phyloP scores from a whole-genome alignment of 371 early-diverging fungal genomes.

The Actinomortierella wolfii region DNA sequence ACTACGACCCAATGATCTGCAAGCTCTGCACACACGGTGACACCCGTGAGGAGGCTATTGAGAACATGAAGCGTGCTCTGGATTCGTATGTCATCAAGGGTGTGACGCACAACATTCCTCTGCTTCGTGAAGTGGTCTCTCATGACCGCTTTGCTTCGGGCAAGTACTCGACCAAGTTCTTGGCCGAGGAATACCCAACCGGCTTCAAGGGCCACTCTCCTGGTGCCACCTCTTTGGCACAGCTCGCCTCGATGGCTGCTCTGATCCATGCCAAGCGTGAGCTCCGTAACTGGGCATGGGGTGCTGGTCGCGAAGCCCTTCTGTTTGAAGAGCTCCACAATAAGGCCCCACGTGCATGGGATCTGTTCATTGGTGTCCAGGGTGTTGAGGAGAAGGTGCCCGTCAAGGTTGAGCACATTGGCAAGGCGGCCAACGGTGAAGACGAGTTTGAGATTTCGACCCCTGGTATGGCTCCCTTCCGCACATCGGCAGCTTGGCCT shows the following conservation, averaged over 20 bases:
- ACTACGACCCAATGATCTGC: constrained; percentile 87
- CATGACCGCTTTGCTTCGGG: constrained; percentile 82
- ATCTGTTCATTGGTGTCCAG: constrained; percentile 61
- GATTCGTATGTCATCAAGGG: constrained; percentile 92
- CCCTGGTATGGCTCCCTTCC: constrained; percentile 47
- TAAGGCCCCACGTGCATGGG: constrained; percentile 49
- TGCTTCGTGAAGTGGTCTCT: constrained; percentile 85
- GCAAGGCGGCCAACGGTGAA: constrained; percentile 32
- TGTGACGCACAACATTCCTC: constrained; percentile 95
- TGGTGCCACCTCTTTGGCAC: constrained; percentile 46
- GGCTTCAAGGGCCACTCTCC: constrained; percentile 84
- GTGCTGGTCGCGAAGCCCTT: constrained; percentile 42
- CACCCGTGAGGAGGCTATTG: constrained; percentile 78
- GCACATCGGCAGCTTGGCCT: constrained; percentile 69
- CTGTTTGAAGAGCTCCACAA: constrained; percentile 38
- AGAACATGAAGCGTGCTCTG: constrained; percentile 80
- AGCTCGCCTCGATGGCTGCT: constrained; percentile 71
- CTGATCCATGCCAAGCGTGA: constrained; percentile 76
- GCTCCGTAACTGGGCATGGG: constrained; percentile 63
- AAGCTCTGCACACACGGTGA: constrained; percentile 89
- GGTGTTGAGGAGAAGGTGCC: constrained; percentile 55
- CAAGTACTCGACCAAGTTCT: constrained; percentile 86
- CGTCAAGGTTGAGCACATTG: constrained; percentile 43
- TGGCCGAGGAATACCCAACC: constrained; percentile 90
- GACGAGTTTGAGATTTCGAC: constrained; percentile 51